Conservation (phyloP, 169 alveolate genomes). For the Cryptosporidium sp. region DNA sequence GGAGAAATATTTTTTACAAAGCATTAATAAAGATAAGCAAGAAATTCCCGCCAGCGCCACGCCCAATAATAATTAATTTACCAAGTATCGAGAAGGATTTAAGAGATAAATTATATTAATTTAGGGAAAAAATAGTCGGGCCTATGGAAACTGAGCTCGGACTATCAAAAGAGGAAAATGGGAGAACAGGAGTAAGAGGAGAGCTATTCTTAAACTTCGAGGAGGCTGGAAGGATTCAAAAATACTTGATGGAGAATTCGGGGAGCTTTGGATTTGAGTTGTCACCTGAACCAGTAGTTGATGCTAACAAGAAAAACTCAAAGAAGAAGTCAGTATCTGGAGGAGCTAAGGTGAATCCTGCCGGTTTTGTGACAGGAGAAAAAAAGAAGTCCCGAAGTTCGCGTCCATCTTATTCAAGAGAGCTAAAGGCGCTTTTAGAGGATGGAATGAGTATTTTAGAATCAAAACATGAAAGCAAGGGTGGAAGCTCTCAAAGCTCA, state of each 20-base stretch:
- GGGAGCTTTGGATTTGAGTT: slow-evolving; percentile 61
- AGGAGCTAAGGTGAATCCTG: not conserved
- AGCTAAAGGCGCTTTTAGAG: slow-evolving; percentile 59
- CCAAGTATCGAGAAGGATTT: slow-evolving; percentile 4
- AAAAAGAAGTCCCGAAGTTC: slow-evolving; percentile 47
- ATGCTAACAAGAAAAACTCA: not conserved
- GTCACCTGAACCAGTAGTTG: slow-evolving; percentile 49
- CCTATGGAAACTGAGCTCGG: slow-evolving; percentile 16
- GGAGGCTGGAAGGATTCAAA: slow-evolving; percentile 35
- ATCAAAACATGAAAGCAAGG: slow-evolving; percentile 23
- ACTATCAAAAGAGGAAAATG: slow-evolving; percentile 50
- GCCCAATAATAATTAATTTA: not conserved
- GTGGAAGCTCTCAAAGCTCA: slow-evolving; percentile 2
- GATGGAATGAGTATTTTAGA: slow-evolving; percentile 59
- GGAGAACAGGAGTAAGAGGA: slow-evolving; percentile 60
- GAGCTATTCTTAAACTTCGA: slow-evolving; percentile 34
- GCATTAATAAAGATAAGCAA: not conserved
- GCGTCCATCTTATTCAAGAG: slow-evolving; percentile 74
- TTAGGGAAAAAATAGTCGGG: slow-evolving; percentile 8
- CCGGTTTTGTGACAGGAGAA: not conserved
- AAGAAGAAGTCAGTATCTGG: not conserved
- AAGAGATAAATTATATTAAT: not conserved
- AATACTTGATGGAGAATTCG: slow-evolving; percentile 35
- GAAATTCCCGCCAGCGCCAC: slow-evolving; percentile 7
- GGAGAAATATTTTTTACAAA: not conserved